These are phyloP conservation scores for Osmanthus fragrans DNA, from an alignment of 257 asterid genomes.

Conservation along the genomic window DNA sequence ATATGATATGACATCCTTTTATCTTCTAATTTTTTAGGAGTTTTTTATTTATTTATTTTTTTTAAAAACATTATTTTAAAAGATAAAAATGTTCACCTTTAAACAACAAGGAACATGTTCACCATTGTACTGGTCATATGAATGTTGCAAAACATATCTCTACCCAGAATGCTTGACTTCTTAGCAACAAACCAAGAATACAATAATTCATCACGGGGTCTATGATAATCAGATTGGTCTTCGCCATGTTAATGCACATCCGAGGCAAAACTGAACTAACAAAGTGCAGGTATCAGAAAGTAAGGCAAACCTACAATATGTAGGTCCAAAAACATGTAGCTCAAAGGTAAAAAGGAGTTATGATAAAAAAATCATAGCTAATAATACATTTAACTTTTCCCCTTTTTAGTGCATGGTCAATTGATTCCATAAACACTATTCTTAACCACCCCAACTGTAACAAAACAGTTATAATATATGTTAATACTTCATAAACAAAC, in stretches of 20 bases:
- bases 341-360: not conserved
- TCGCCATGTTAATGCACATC: not conserved
- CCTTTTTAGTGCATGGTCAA: not conserved
- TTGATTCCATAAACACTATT: not conserved
- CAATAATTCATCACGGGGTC: not conserved
- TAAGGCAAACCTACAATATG: constrained; percentile 13
- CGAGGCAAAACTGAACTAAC: not conserved
- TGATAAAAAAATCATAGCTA: not conserved
- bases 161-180: not conserved
- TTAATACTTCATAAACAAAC: not conserved
- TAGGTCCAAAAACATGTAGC: constrained; percentile 15
- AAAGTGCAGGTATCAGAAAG: not conserved
- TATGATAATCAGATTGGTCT: not conserved
- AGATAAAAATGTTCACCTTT: not conserved
- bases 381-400: not conserved
- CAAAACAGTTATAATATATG: not conserved
- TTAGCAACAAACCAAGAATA: not conserved
- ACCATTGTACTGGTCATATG: not conserved
- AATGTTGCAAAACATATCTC: not conserved
- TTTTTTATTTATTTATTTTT: too few relatives aligned
- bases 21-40: not conserved
- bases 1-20: not conserved
- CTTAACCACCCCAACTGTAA: not conserved
- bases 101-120: not conserved
- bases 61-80: not conserved